Conservation (phyloP, 345 rosid species). For the Moringa oleifera region DNA sequence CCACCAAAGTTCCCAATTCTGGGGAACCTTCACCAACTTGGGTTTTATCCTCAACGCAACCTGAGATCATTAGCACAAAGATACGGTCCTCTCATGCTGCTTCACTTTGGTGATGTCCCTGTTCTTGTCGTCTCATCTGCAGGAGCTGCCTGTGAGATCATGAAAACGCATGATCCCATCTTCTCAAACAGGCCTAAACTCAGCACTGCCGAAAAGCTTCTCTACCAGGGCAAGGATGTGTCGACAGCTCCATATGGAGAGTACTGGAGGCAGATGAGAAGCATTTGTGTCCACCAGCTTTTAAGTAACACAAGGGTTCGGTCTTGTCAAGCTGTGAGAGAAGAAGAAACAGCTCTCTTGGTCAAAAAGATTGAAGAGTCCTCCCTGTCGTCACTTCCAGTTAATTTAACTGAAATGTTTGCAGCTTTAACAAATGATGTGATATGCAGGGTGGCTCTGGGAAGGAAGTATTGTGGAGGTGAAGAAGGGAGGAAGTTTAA, state of each 20-base stretch:
- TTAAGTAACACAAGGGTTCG: constrained; percentile 33
- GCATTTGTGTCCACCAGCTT: constrained; percentile 36
- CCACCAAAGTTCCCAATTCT: constrained; percentile 41
- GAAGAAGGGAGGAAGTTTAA: constrained; percentile 34
- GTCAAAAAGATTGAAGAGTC: constrained; percentile 20
- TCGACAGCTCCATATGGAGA: constrained; percentile 35
- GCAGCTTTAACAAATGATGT: constrained; percentile 28
- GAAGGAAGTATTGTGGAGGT: constrained; percentile 12
- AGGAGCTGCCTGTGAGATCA: constrained; percentile 27
- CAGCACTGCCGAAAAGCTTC: constrained; percentile 28
- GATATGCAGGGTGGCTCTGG: constrained; percentile 31
- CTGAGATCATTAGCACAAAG: constrained; percentile 24
- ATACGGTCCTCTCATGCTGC: constrained; percentile 38
- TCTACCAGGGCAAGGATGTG: constrained; percentile 30
- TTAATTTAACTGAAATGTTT: constrained; percentile 28
- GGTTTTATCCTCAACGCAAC: constrained; percentile 27
- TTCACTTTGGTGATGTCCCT: constrained; percentile 43
- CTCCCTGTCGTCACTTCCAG: constrained; percentile 17
- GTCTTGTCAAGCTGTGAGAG: constrained; percentile 27
- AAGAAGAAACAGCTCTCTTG: constrained; percentile 35
- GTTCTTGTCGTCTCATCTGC: constrained; percentile 45
- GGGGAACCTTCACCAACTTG: constrained; percentile 49
- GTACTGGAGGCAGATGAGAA: constrained; percentile 37
- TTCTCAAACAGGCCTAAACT: constrained; percentile 33
- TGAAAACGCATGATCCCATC: constrained; percentile 41